Conservation (phyloP, 306 rosid species). For the Malus sylvestris region DNA sequence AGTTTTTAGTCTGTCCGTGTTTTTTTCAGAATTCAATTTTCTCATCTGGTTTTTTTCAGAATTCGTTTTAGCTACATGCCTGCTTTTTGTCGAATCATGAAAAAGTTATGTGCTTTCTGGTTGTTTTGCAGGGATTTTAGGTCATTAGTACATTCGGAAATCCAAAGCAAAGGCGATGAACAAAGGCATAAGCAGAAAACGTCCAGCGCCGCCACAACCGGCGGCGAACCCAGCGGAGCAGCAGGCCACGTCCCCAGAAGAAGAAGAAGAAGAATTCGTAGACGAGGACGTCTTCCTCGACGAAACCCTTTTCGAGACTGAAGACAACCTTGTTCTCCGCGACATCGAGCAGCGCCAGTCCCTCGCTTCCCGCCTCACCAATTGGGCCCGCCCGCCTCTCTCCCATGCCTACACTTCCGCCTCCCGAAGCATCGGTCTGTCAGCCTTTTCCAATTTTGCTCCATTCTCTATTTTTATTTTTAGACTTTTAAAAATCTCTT, state of each 20-base stretch:
- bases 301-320: slow-evolving; percentile 71
- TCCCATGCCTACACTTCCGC: slow-evolving; percentile 43
- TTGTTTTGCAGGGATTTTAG: too few species aligned
- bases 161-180: slow-evolving; percentile 27
- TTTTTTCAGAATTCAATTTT: too few species aligned
- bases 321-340: slow-evolving; percentile 72
- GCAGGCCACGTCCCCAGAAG: slow-evolving; percentile 55
- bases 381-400: slow-evolving; percentile 79
- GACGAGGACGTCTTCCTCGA: slow-evolving; percentile 84
- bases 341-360: slow-evolving; percentile 74
- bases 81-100: too few species aligned
- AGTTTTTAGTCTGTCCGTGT: too few species aligned
- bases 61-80: too few species aligned
- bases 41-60: too few species aligned
- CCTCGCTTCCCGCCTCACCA: slow-evolving; percentile 55
- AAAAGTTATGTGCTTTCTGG: too few species aligned
- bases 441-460: neutral
- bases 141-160: neutral
- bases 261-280: slow-evolving; percentile 60
- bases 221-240: slow-evolving; percentile 40
- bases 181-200: slow-evolving; percentile 42
- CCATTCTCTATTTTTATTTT: neutral
- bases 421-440: slow-evolving; percentile 59
- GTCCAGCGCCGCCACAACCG: slow-evolving; percentile 39
- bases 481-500: neutral